These are phyloP conservation scores for Aspergillus latus DNA, from an alignment of 2,329 filamentous ascomycete genomes.

Conservation along the genomic window DNA sequence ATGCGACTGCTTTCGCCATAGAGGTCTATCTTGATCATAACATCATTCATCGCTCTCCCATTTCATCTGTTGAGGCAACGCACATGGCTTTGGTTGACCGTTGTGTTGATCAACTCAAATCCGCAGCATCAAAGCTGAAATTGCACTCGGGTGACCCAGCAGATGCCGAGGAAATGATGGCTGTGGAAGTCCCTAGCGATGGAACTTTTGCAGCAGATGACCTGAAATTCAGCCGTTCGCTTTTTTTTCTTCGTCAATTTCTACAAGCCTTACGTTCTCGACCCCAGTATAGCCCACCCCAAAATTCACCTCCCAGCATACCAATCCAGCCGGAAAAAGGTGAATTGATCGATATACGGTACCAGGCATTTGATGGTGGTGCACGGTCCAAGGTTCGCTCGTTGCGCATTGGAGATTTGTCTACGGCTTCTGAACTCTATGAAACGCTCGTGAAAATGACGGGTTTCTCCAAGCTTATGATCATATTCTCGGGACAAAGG, in stretches of 20 bases:
- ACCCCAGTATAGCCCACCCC: conserved; percentile 61
- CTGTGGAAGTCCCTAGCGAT: conserved; percentile 49
- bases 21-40: conserved; percentile 66
- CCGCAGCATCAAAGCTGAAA: conserved; percentile 61
- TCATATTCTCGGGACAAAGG: conserved; percentile 69
- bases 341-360: conserved; percentile 66
- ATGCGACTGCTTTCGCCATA: conserved; percentile 70
- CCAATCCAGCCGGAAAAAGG: conserved; percentile 58
- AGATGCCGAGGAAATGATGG: conserved; percentile 55
- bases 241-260: conserved; percentile 68
- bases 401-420: conserved; percentile 66
- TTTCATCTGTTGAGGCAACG: conserved; percentile 53
- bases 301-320: conserved; percentile 61
- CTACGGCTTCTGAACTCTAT: conserved; percentile 69
- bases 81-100: conserved; percentile 72
- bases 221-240: conserved; percentile 65
- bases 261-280: conserved; percentile 54
- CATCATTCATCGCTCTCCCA: conserved; percentile 43
- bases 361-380: conserved; percentile 69
- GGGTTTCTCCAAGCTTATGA: conserved; percentile 71
- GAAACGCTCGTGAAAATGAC: conserved; percentile 67
- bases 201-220: conserved; percentile 55
- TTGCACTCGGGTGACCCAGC: conserved; percentile 41
- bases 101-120: conserved; percentile 69
- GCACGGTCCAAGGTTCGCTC: conserved; percentile 60